Evolutionary conservation across 2,329 filamentous ascomycete species (phyloP), one percentile per base, ranked within the genome.

Genomic region (Calonectria pteridis): DNA sequence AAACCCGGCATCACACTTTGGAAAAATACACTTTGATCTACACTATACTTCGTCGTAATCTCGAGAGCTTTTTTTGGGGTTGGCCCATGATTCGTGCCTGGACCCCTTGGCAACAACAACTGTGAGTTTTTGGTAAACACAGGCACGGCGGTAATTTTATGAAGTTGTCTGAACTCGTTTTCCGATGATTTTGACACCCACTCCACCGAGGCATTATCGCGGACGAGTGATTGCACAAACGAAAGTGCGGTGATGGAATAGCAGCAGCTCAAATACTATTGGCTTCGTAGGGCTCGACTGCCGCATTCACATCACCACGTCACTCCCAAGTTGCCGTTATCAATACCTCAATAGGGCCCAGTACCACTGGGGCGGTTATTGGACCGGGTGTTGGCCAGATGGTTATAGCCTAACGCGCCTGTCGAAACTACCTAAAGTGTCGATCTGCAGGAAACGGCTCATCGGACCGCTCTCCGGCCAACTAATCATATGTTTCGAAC

Each of bases 1-100:
- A 26, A 31, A 58, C 11, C 37, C 50, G 51, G 35, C 65, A 29
- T 58, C 40, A 13, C 65, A 40, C 35, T 23, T 37, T 35, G 43
- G 43, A n/a, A 26, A 40, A 18, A 18, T 35, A 26, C 46, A 23
- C 13, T 43, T 46, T 23, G 26, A 64, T 43, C 46, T 50, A 4
- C 28, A n/a, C 26, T 46, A 6, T 46, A 20, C 43, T 59, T 53
- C 35, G 14, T 14, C 33, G 55, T 64, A 67, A 33, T 43, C 49
- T 70, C 58, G 49, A 64, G 55, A 23, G 7, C 40, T 31, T 20
- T 58, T 69, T 51, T 18, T 40, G 67, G 67, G 53, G 43, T 62
- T 28, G 65, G 67, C 62, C 50, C 55, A 49, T 72, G 65, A 37
- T 65, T 65, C 62, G 73, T 77, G 78, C 16, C 65, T 72, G 79